These are phyloP conservation scores for Aspergillus sp. DNA, from an alignment of 2,329 filamentous ascomycete species.

Conservation along the genomic window DNA sequence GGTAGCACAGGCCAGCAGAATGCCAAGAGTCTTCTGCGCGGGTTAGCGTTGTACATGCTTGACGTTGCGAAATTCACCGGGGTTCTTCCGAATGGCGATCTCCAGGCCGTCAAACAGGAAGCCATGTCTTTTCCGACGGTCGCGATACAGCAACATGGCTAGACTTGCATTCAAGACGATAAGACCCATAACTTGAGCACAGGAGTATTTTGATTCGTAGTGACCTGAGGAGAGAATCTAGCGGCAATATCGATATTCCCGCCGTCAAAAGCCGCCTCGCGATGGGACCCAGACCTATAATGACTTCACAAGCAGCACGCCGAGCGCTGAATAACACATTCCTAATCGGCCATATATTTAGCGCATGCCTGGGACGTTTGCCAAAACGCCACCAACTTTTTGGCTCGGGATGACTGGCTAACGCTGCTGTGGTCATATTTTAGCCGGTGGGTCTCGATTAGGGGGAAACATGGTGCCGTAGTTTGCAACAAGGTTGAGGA, in stretches of 20 bases:
- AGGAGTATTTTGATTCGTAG: too few species aligned
- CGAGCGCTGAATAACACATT: background rate
- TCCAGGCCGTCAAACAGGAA: background rate
- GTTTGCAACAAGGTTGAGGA: background rate
- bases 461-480: background rate
- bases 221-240: background rate
- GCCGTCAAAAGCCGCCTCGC: background rate
- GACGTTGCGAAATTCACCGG: background rate
- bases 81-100: background rate
- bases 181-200: background rate
- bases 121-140: background rate
- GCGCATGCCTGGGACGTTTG: background rate
- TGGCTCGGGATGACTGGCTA: background rate
- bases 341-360: background rate
- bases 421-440: slow-evolving; percentile 5
- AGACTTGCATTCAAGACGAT: background rate
- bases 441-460: slow-evolving; percentile 4
- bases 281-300: background rate
- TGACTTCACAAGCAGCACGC: background rate
- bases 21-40: background rate
- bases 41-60: background rate
- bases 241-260: background rate
- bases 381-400: slow-evolving; percentile 5
- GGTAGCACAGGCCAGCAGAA: background rate
- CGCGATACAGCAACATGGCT: background rate